Conservation (phyloP, 352 stramenopile genomes). For the Pythium brachiatum region DNA sequence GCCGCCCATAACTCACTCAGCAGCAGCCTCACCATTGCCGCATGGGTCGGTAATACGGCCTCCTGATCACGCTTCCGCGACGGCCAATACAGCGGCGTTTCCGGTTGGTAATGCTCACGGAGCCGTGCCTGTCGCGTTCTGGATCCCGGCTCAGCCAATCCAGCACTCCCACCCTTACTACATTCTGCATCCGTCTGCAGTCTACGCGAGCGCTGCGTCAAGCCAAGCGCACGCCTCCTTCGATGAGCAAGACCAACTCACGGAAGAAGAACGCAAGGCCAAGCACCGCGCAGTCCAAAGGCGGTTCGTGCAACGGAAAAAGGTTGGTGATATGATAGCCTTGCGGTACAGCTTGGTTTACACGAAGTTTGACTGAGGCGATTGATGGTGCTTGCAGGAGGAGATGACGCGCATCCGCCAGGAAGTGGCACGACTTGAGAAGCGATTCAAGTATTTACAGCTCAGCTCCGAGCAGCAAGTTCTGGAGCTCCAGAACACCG, state of each 20-base stretch:
- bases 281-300: constrained; percentile 47
- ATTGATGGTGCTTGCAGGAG: constrained; percentile 9
- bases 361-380: not conserved
- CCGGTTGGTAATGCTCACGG: not conserved
- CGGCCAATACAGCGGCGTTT: constrained; percentile 12
- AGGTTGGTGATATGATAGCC: too few relatives aligned
- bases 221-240: not conserved
- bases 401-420: constrained; percentile 33
- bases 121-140: constrained; percentile 3
- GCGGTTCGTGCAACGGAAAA: constrained; percentile 46
- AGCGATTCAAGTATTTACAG: constrained; percentile 28
- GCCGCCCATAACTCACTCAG: not conserved
- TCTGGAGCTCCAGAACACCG: constrained; percentile 27
- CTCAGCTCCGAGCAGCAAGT: constrained; percentile 30
- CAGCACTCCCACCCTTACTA: constrained; percentile 5
- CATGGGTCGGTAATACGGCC: too few relatives aligned
- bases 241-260: constrained; percentile 16
- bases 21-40: not conserved
- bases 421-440: constrained; percentile 28
- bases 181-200: not conserved
- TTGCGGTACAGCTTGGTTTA: too few relatives aligned
- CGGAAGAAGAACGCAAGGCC: constrained; percentile 31
- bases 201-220: not conserved
- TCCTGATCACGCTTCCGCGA: not conserved
- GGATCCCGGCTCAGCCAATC: constrained; percentile 10